Percentiles rank a stretch among this genome's conserved stretches.
Evolutionary conservation across 345 rosid genomes (phyloP).

Genomic region (Limnanthes douglasii): DNA sequence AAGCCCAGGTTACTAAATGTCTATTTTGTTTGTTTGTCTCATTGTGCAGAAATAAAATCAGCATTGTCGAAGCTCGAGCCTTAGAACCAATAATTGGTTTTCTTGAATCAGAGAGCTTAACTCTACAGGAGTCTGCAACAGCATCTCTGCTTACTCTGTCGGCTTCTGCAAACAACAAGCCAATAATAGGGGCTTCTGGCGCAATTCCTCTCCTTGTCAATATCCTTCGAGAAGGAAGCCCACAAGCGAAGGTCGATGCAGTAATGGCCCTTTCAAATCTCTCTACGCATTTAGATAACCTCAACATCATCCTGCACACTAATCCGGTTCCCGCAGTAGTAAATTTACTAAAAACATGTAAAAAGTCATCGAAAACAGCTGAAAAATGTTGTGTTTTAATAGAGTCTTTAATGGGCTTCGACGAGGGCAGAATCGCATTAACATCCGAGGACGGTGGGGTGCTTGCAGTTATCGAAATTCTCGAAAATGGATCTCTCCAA

Average conservation of each 20-base stretch:
- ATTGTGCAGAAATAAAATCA: conserved; percentile 68
- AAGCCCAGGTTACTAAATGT: conserved; percentile 11
- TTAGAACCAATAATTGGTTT: conserved; percentile 60
- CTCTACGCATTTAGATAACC: conserved; percentile 45
- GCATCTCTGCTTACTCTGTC: conserved; percentile 86
- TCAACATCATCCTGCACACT: conserved; percentile 29
- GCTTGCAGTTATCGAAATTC: conserved; percentile 67
- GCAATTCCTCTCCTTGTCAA: conserved; percentile 75
- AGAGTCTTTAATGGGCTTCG: conserved; percentile 66
- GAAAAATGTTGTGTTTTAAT: conserved; percentile 75
- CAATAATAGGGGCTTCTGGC: conserved; percentile 52
- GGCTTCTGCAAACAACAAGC: conserved; percentile 67
- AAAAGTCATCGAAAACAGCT: conserved; percentile 69
- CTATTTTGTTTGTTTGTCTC: conserved; percentile 5
- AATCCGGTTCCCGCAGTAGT: conserved; percentile 49
- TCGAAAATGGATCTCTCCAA: conserved; percentile 76
- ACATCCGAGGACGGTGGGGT: conserved; percentile 72
- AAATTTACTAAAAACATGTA: conserved; percentile 46
- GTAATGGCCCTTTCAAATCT: conserved; percentile 67
- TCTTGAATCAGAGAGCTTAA: conserved; percentile 39
- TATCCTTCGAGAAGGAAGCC: conserved; percentile 50
- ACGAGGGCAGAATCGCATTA: conserved; percentile 51
- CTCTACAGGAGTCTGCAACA: conserved; percentile 65
- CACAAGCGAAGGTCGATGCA: conserved; percentile 55
- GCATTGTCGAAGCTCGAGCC: conserved; percentile 85